Evolutionary conservation across 2,329 filamentous ascomycete genomes (phyloP).

Genomic region (Podosphaera leucotricha): DNA sequence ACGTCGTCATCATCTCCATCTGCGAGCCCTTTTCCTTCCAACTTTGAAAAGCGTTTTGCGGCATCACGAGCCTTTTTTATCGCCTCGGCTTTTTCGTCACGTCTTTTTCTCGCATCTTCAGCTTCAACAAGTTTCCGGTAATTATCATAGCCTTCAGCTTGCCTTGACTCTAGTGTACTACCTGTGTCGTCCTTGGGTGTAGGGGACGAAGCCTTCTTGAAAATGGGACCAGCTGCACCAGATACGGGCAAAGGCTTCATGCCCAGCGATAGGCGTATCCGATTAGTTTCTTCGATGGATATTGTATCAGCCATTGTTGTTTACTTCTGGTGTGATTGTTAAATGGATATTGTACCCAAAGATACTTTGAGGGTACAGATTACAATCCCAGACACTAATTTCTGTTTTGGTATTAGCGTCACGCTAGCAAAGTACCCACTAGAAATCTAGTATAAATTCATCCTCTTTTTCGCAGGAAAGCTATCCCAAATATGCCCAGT

Average conservation of each 20-base stretch:
- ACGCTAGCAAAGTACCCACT: constrained; percentile 1
- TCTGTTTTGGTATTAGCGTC: constrained; percentile 3
- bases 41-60: constrained; percentile 47
- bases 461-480: constrained; percentile 18
- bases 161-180: constrained; percentile 65
- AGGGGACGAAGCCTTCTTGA: constrained; percentile 22
- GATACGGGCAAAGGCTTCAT: constrained; percentile 76
- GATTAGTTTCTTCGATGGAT: constrained; percentile 82
- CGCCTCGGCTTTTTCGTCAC: constrained; percentile 58
- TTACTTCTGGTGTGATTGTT: not conserved
- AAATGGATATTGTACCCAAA: too few relatives aligned
- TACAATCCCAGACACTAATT: not conserved
- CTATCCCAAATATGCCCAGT: constrained; percentile 50
- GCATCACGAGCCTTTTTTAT: constrained; percentile 73
- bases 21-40: constrained; percentile 67
- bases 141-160: constrained; percentile 52
- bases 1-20: constrained; percentile 44
- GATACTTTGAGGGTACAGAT: too few relatives aligned
- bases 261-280: constrained; percentile 69
- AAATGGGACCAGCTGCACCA: constrained; percentile 35
- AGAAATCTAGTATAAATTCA: constrained; percentile 11
- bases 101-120: constrained; percentile 52
- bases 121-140: constrained; percentile 41
- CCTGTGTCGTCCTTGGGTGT: constrained; percentile 37
- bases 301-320: constrained; percentile 29